Evolutionary conservation across 2,329 filamentous ascomycete species (phyloP).

Genomic region (Eutypa lata): DNA sequence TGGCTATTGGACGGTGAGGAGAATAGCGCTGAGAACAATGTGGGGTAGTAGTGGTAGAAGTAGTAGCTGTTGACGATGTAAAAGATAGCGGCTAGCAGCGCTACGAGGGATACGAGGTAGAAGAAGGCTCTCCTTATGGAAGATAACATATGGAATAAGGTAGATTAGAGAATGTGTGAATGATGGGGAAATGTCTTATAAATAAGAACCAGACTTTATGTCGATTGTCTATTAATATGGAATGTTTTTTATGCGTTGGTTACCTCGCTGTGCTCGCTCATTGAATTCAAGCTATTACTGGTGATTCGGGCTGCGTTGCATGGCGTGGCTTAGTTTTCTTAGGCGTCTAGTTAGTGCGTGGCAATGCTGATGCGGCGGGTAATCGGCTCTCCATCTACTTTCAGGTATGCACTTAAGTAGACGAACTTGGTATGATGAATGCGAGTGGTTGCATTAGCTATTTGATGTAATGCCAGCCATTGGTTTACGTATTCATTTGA

Average conservation of each 20-base stretch:
- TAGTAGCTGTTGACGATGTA: constrained; percentile 13
- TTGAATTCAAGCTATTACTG: background rate
- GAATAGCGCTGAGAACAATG: constrained; percentile 1
- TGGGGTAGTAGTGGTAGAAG: constrained; percentile 3
- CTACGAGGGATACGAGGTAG: constrained; percentile 15
- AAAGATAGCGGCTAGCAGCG: constrained; percentile 17
- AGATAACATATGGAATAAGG: constrained; percentile 2
- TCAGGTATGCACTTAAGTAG: no score
- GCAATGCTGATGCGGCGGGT: background rate
- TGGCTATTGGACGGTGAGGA: background rate
- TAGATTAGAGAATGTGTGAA: background rate
- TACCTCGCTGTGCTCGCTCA: no score
- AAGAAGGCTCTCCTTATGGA: constrained; percentile 5
- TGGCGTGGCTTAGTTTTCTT: background rate
- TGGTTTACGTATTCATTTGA: no score
- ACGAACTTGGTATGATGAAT: no score
- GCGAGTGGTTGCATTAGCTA: no score
- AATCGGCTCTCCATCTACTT: no score
- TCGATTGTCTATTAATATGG: background rate
- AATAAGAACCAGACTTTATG: no score
- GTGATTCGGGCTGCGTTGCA: background rate
- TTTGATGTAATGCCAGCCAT: no score
- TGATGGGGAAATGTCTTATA: no score
- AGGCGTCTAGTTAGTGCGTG: background rate
- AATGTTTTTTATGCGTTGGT: background rate